Evolutionary conservation across 305 asterid genomes (phyloP).

Genomic region (Solanum hybrid): DNA sequence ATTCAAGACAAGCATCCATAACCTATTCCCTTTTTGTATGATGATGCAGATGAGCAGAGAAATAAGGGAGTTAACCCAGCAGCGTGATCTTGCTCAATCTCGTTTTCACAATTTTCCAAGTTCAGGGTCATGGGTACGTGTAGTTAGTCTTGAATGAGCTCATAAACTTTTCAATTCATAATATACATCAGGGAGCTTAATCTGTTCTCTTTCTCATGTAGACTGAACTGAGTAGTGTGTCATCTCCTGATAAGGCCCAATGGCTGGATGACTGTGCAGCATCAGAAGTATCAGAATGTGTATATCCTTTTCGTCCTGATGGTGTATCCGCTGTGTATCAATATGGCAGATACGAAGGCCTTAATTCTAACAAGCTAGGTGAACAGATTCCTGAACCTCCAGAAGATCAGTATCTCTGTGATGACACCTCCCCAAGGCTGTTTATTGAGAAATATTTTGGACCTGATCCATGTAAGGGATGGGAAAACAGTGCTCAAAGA

Average conservation of each 20-base stretch:
- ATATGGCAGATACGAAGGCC: neutral
- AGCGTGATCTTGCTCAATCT: conserved; percentile 64
- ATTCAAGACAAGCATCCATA: neutral
- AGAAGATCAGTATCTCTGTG: conserved; percentile 65
- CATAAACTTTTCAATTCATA: neutral
- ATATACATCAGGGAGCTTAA: neutral
- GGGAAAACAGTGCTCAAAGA: conserved; percentile 69
- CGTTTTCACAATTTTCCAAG: conserved; percentile 39
- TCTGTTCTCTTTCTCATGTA: conserved; percentile 13
- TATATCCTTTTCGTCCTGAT: conserved; percentile 44
- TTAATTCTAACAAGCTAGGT: neutral
- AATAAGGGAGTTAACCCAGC: conserved; percentile 51
- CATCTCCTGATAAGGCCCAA: conserved; percentile 29
- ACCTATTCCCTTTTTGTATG: neutral
- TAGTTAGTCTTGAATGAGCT: neutral
- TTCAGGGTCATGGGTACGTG: conserved; percentile 50
- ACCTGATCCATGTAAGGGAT: conserved; percentile 79
- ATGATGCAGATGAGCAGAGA: conserved; percentile 70
- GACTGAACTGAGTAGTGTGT: conserved; percentile 29
- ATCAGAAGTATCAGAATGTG: conserved; percentile 64
- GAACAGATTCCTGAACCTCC: conserved; percentile 27
- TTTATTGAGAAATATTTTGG: conserved; percentile 88
- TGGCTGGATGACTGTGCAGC: conserved; percentile 51
- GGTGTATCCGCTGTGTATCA: neutral
- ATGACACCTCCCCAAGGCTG: conserved; percentile 59